phyloP scores from a whole-genome alignment of 2,329 filamentous ascomycete genomes.

The Trichoderma cornu-damae region DNA sequence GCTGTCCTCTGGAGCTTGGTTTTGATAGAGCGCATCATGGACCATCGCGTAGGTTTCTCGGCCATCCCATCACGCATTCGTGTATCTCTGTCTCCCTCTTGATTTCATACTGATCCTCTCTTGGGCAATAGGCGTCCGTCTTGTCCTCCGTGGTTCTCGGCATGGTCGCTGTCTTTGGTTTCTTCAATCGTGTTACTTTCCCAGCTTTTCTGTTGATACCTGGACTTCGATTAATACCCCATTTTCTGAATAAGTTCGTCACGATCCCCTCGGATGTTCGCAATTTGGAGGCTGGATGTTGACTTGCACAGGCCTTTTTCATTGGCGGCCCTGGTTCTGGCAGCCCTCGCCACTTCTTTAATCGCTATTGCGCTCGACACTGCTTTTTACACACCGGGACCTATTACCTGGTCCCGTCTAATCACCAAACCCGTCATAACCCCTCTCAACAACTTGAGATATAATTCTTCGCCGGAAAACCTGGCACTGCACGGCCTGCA shows the following conservation, averaged over 20 bases:
- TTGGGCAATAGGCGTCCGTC: constrained; percentile 67
- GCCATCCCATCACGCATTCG: not conserved
- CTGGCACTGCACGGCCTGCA: constrained; percentile 71
- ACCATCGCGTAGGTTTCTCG: constrained; percentile 59
- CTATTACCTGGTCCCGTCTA: constrained; percentile 61
- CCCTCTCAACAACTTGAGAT: constrained; percentile 70
- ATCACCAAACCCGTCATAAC: constrained; percentile 64
- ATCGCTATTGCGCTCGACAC: constrained; percentile 80
- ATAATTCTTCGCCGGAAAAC: constrained; percentile 67
- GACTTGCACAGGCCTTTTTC: constrained; percentile 47
- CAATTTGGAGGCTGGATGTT: constrained; percentile 7
- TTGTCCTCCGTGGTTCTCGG: constrained; percentile 74
- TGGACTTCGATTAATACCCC: constrained; percentile 73
- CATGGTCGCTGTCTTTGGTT: constrained; percentile 73
- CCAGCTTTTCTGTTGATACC: constrained; percentile 87
- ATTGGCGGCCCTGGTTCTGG: constrained; percentile 58
- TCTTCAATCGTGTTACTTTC: constrained; percentile 97
- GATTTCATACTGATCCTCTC: constrained; percentile 24
- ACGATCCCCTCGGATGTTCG: not conserved
- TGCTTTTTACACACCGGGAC: constrained; percentile 65
- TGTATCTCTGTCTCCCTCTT: not conserved
- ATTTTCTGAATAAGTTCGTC: constrained; percentile 73
- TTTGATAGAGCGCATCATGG: constrained; percentile 78
- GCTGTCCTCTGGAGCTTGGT: constrained; percentile 91
- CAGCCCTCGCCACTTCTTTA: constrained; percentile 61